phyloP scores from a whole-genome alignment of 257 asterid species.

The Lavandula angustifolia region DNA sequence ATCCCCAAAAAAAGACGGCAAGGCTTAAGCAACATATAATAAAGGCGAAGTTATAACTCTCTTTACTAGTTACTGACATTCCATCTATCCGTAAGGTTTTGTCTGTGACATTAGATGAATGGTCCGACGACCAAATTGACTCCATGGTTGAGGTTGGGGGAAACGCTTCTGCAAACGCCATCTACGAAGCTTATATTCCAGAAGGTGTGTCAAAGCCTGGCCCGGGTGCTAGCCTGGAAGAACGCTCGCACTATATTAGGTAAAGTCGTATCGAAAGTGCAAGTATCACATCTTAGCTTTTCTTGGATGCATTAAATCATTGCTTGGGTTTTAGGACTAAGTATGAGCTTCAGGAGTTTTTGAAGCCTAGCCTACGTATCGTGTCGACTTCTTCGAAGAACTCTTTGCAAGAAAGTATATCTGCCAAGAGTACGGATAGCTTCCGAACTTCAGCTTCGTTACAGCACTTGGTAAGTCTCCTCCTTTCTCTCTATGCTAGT shows the following conservation, averaged over 20 bases:
- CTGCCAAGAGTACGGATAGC: constrained; percentile 64
- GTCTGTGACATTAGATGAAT: constrained; percentile 95
- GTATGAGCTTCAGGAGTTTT: constrained; percentile 85
- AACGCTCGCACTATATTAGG: constrained; percentile 80
- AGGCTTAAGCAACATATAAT: neutral
- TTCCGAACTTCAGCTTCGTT: constrained; percentile 71
- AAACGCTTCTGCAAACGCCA: constrained; percentile 92
- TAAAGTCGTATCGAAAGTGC: constrained; percentile 18
- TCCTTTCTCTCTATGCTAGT: constrained; percentile 7
- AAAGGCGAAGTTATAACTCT: neutral
- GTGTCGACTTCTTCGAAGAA: constrained; percentile 52
- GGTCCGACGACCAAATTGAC: constrained; percentile 92
- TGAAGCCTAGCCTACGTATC: constrained; percentile 96
- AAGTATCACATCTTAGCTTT: no score
- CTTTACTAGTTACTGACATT: neutral
- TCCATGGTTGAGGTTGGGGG: constrained; percentile 96
- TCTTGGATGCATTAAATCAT: no score
- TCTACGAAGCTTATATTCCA: constrained; percentile 92
- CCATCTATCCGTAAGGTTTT: constrained; percentile 58
- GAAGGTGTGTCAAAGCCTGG: constrained; percentile 82
- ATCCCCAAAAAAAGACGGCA: no score
- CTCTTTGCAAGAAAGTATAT: constrained; percentile 72
- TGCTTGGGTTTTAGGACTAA: constrained; percentile 56
- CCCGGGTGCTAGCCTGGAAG: constrained; percentile 75
- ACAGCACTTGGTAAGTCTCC: constrained; percentile 53